phyloP scores from a whole-genome alignment of 805 yeast species.

The Kuraishia borneana region DNA sequence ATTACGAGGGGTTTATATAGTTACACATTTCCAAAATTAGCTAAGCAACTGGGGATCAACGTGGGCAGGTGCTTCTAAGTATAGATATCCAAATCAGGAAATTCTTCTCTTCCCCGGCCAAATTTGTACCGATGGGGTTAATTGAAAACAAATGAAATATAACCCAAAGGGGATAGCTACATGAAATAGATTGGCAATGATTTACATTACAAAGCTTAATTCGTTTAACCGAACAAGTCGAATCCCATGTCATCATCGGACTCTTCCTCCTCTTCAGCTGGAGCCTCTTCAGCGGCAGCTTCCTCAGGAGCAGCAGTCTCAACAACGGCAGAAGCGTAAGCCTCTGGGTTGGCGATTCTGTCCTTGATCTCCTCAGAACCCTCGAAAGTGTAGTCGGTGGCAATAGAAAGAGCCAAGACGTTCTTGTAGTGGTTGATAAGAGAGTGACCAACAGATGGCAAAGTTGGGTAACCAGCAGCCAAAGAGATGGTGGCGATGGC shows the following conservation, averaged over 20 bases:
- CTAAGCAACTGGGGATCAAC: too few species aligned
- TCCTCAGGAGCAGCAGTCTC: constrained; percentile 77
- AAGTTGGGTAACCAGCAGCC: constrained; percentile 98
- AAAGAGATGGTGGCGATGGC: constrained; percentile 93
- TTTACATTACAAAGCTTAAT: too few species aligned
- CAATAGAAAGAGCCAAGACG: constrained; percentile 94
- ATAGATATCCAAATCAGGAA: too few species aligned
- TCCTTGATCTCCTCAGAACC: constrained; percentile 99
- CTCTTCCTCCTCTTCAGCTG: constrained; percentile 56
- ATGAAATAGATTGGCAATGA: too few species aligned
- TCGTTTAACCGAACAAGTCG: constrained; percentile 90
- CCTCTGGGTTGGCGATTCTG: constrained; percentile 99
- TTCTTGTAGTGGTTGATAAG: constrained; percentile 99
- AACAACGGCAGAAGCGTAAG: constrained; percentile 99
- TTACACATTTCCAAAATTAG: too few species aligned
- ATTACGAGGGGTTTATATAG: too few species aligned
- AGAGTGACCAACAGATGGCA: constrained; percentile 98
- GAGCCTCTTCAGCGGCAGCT: constrained; percentile 53
- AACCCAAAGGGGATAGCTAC: too few species aligned
- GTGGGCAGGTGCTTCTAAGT: too few species aligned
- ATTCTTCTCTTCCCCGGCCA: too few species aligned
- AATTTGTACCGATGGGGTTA: too few species aligned
- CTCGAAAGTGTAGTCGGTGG: constrained; percentile 98
- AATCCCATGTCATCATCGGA: constrained; percentile 85
- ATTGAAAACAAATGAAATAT: too few species aligned